Conservation (phyloP, 139 green algal species). For the Limnomonas spitsbergensis region DNA sequence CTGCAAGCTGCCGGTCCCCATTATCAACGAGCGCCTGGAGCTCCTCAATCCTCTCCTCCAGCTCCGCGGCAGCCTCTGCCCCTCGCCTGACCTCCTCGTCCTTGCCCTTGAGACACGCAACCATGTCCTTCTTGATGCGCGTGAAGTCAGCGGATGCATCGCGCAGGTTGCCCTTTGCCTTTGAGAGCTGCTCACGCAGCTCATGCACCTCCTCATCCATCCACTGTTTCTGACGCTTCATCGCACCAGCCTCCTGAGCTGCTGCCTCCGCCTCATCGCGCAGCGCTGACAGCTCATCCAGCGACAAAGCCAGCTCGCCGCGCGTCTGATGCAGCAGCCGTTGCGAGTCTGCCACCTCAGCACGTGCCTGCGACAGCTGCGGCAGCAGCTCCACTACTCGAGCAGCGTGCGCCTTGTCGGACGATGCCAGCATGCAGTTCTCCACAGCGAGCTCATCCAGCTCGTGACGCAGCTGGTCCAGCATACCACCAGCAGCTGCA, state of each 20-base stretch:
- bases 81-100: background rate
- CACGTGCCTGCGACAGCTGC: too few relatives aligned
- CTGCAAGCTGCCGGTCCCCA: background rate
- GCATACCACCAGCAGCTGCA: too few relatives aligned
- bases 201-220: background rate
- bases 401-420: too few relatives aligned
- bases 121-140: constrained; percentile 11
- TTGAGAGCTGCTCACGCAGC: background rate
- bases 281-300: background rate
- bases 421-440: too few relatives aligned
- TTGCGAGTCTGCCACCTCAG: background rate
- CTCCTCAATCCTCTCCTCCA: background rate
- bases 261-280: background rate
- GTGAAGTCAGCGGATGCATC: constrained; percentile 1
- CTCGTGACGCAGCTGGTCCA: too few relatives aligned
- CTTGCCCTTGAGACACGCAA: constrained; percentile 1
- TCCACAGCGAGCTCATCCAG: too few relatives aligned
- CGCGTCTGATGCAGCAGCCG: background rate
- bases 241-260: background rate
- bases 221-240: background rate
- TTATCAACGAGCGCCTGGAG: background rate
- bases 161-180: background rate
- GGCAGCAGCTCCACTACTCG: too few relatives aligned
- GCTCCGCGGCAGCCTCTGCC: background rate
- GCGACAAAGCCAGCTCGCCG: background rate